Evolutionary conservation across 257 asterid genomes (phyloP), one percentile per base, ranked within the genome.

Genomic region (Gardenia jasminoides): DNA sequence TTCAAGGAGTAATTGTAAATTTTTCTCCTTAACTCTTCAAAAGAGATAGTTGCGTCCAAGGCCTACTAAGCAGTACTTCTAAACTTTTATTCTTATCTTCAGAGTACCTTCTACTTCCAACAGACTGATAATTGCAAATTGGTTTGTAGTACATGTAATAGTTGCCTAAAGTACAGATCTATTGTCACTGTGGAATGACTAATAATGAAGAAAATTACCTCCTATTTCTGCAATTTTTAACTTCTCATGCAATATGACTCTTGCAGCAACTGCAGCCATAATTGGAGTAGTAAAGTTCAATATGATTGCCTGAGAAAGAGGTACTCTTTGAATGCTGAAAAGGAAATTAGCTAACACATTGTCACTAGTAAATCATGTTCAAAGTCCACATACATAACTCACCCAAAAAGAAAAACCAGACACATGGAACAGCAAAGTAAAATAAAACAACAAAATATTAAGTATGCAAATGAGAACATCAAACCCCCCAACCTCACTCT

Each of bases 211-310:
- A 58, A 31, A n/a, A 56, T 70, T 78, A 86, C 89, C 89, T 80
- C 89, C 89, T 19, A 86, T 76, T 70, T 86, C 89, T 39, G 80
- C 47, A 47, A 86, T 78, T 74, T 78, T 86, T 75, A 86, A 62
- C 83, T 83, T 83, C 72, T 86, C 89, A 66, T 81, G 85, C 80
- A 86, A 76, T 78, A 80, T 81, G 74, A 83, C 20, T 73, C 83
- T 81, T 78, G 87, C 85, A 4, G 82, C 84, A 61, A 79, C 17
- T 67, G 87, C 74, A 83, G 89, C 89, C 84, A 83, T 81, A 66
- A 86, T 81, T 78, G 89, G 89, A 76, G 82, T 78, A 31, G 84
- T 81, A 83, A 86, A 83, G n/a, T n/a, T n/a, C n/a, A n/a, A n/a
- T n/a, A n/a, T 69, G 77, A 76, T 79, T 54, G 87, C 84, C 80